A percentile compares a stretch with the other conserved stretches of the same genome.
Conservation (phyloP, 768 basidiomycete genomes). For the Neoboletus magnificus region DNA sequence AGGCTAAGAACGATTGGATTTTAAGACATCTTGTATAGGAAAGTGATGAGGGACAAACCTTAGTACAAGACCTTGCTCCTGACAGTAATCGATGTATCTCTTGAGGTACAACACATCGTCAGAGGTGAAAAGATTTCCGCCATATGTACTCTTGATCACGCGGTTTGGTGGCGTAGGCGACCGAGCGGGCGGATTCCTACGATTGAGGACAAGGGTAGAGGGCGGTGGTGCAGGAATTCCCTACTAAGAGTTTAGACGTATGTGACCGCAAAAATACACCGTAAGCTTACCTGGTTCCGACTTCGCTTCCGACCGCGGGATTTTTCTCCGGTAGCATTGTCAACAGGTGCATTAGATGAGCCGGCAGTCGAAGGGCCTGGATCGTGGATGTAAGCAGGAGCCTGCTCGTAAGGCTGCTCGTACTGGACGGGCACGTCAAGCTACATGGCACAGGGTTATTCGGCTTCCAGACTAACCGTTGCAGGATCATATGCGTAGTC, state of each 20-base stretch:
- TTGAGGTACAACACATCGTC: constrained; percentile 83
- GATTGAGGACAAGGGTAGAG: constrained; percentile 62
- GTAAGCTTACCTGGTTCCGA: constrained; percentile 48
- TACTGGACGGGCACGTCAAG: constrained; percentile 39
- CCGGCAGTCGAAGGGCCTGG: constrained; percentile 44
- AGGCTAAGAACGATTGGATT: constrained; percentile 30
- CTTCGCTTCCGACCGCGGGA: constrained; percentile 67
- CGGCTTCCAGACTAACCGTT: constrained; percentile 36
- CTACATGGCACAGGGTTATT: background rate
- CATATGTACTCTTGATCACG: constrained; percentile 86
- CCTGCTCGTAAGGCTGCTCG: constrained; percentile 54
- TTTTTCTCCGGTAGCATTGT: constrained; percentile 38
- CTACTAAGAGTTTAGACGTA: constrained; percentile 31
- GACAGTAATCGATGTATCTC: constrained; percentile 87
- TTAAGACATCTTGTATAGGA: constrained; percentile 25
- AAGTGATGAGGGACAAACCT: constrained; percentile 43
- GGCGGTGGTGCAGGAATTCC: constrained; percentile 63
- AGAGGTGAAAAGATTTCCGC: constrained; percentile 81
- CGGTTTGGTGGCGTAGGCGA: constrained; percentile 83
- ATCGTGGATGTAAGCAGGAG: constrained; percentile 55
- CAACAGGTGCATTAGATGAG: constrained; percentile 33
- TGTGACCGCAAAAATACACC: background rate
- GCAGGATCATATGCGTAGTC: constrained; percentile 55
- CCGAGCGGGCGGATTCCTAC: constrained; percentile 62
- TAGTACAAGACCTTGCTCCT: constrained; percentile 79